These are phyloP conservation scores for Senna tora DNA, from an alignment of 306 rosid species.

Conservation along the genomic window DNA sequence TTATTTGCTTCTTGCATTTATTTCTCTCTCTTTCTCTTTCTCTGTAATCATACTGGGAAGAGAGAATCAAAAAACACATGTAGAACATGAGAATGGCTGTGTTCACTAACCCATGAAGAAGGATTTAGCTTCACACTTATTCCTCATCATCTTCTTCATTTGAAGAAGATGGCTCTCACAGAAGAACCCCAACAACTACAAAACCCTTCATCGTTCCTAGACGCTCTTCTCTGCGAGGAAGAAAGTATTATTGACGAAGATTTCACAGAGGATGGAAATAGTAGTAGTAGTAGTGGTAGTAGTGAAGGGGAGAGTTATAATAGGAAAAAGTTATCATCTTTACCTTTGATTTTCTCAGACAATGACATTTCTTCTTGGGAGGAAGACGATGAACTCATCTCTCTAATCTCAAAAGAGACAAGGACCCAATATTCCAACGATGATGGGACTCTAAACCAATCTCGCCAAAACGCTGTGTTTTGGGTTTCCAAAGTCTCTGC, in stretches of 20 bases:
- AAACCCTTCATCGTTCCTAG: constrained; percentile 53
- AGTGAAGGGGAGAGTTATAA: constrained; percentile 38
- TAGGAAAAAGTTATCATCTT: constrained; percentile 45
- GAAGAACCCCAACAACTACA: constrained; percentile 45
- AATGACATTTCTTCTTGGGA: constrained; percentile 69
- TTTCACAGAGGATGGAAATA: constrained; percentile 31
- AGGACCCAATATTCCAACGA: constrained; percentile 48
- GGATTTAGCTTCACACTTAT: not conserved
- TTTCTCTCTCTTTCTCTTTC: constrained; percentile 37
- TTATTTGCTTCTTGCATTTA: constrained; percentile 46
- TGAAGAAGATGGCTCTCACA: constrained; percentile 62
- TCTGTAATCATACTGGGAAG: constrained; percentile 27
- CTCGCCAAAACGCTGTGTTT: constrained; percentile 61
- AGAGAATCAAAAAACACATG: constrained; percentile 30
- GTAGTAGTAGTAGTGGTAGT: not conserved
- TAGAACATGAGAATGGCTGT: constrained; percentile 52
- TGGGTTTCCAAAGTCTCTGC: constrained; percentile 74
- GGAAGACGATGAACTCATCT: constrained; percentile 64
- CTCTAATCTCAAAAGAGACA: constrained; percentile 71
- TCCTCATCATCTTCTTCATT: constrained; percentile 61
- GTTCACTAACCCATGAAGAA: constrained; percentile 45
- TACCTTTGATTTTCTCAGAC: constrained; percentile 47
- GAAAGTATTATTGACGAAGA: constrained; percentile 57
- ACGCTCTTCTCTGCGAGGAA: constrained; percentile 72
- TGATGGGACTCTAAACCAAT: constrained; percentile 52